Evolutionary conservation across 2,329 filamentous ascomycete species (phyloP).

Genomic region (Beauveria sp.): DNA sequence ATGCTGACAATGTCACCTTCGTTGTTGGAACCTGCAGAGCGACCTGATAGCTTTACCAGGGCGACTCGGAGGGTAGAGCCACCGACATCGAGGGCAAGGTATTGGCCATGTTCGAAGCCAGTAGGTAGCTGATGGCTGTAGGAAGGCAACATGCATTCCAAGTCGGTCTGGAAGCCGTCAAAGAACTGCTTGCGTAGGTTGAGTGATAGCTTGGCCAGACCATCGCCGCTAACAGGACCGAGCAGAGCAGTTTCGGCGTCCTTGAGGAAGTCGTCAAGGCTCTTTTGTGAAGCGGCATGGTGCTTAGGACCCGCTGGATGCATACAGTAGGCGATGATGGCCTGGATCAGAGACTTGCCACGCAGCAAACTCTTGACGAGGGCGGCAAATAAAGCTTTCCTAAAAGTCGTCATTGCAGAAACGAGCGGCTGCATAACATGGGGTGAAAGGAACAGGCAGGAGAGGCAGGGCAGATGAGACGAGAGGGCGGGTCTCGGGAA

Average conservation of each 20-base stretch:
- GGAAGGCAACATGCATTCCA: constrained; percentile 56
- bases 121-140: constrained; percentile 57
- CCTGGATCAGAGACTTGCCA: constrained; percentile 52
- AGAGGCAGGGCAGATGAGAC: constrained; percentile 10
- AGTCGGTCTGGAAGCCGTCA: constrained; percentile 42
- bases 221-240: constrained; percentile 37
- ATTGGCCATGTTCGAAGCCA: constrained; percentile 52
- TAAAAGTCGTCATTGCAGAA: constrained; percentile 50
- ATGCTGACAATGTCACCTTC: constrained; percentile 47
- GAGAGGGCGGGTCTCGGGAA: constrained; percentile 7
- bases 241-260: constrained; percentile 48
- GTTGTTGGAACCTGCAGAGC: constrained; percentile 26
- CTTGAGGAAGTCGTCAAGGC: constrained; percentile 44
- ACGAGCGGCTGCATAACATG: constrained; percentile 43
- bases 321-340: constrained; percentile 48
- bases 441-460: background rate
- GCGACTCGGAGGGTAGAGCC: constrained; percentile 61
- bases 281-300: constrained; percentile 20
- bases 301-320: constrained; percentile 30
- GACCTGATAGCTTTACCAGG: constrained; percentile 50
- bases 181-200: constrained; percentile 48
- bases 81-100: constrained; percentile 59
- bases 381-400: constrained; percentile 45
- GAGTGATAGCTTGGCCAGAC: constrained; percentile 38
- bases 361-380: constrained; percentile 49